Conservation (phyloP, 2,329 filamentous ascomycete species). For the Cladosporium colombiae region DNA sequence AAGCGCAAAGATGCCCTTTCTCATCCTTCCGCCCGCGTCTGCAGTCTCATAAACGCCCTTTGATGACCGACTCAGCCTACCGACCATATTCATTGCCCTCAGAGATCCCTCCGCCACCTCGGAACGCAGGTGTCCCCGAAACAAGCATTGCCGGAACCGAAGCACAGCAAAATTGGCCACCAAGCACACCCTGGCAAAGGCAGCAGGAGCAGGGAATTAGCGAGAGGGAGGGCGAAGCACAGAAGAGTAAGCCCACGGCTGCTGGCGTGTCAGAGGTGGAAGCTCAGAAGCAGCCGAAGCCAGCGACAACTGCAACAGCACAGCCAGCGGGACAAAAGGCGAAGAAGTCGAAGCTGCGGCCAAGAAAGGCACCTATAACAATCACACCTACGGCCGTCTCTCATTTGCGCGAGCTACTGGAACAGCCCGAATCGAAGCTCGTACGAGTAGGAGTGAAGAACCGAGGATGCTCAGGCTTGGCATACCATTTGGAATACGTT, state of each 20-base stretch:
- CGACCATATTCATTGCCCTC: constrained; percentile 60
- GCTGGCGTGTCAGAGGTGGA: constrained; percentile 32
- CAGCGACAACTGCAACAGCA: constrained; percentile 33
- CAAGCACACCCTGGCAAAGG: constrained; percentile 47
- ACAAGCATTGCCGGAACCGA: constrained; percentile 60
- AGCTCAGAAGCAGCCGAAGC: constrained; percentile 28
- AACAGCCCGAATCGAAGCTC: constrained; percentile 85
- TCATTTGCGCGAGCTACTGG: constrained; percentile 74
- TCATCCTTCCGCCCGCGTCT: constrained; percentile 43
- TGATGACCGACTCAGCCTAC: constrained; percentile 67
- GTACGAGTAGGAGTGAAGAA: constrained; percentile 95
- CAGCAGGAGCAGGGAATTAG: constrained; percentile 31
- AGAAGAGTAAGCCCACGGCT: constrained; percentile 57
- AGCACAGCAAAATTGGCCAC: constrained; percentile 48
- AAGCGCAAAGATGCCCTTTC: constrained; percentile 44
- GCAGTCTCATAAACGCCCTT: constrained; percentile 58
- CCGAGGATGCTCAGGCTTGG: constrained; percentile 87
- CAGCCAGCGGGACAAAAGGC: constrained; percentile 53
- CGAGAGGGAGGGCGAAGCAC: constrained; percentile 64
- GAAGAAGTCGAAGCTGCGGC: constrained; percentile 66
- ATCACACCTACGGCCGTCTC: constrained; percentile 77
- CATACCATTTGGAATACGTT: constrained; percentile 93
- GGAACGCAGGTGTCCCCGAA: constrained; percentile 60
- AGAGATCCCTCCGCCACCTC: constrained; percentile 58
- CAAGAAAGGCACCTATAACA: constrained; percentile 89